Conservation (phyloP, 2,329 filamentous ascomycete species). For the Ophiostoma australiae region DNA sequence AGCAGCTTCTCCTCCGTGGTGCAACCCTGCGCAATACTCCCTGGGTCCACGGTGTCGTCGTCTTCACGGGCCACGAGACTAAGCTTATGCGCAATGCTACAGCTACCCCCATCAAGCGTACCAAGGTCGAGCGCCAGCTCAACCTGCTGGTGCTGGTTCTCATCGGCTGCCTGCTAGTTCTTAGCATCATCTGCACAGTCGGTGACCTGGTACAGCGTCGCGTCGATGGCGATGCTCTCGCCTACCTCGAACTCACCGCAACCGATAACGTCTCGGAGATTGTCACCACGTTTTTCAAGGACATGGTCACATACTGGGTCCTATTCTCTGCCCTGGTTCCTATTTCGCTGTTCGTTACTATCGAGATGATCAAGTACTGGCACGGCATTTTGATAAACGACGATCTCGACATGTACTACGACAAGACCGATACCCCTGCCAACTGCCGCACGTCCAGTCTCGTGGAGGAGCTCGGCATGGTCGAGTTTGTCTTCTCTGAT, state of each 20-base stretch:
- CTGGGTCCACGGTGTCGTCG: constrained; percentile 93
- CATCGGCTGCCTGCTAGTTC: constrained; percentile 71
- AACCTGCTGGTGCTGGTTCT: constrained; percentile 91
- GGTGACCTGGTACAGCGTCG: constrained; percentile 80
- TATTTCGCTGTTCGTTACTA: constrained; percentile 94
- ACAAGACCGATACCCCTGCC: constrained; percentile 88
- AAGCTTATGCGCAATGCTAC: constrained; percentile 99
- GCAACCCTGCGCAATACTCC: constrained; percentile 93
- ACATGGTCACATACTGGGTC: constrained; percentile 98
- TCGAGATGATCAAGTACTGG: constrained; percentile 97
- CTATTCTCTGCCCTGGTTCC: constrained; percentile 94
- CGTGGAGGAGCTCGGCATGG: constrained; percentile 95
- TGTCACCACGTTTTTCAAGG: constrained; percentile 80
- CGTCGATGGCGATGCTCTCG: constrained; percentile 56
- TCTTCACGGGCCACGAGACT: constrained; percentile 96
- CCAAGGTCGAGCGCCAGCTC: constrained; percentile 88
- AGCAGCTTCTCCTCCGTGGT: constrained; percentile 87
- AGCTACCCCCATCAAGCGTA: constrained; percentile 94
- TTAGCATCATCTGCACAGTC: constrained; percentile 85
- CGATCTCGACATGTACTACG: constrained; percentile 96
- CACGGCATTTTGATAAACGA: constrained; percentile 97
- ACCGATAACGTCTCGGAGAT: constrained; percentile 53
- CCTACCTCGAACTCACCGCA: constrained; percentile 65
- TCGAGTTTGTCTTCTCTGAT: constrained; percentile 97
- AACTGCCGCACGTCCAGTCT: constrained; percentile 94